Conservation (phyloP, 2,329 filamentous ascomycete species). For the Ustulina deusta region DNA sequence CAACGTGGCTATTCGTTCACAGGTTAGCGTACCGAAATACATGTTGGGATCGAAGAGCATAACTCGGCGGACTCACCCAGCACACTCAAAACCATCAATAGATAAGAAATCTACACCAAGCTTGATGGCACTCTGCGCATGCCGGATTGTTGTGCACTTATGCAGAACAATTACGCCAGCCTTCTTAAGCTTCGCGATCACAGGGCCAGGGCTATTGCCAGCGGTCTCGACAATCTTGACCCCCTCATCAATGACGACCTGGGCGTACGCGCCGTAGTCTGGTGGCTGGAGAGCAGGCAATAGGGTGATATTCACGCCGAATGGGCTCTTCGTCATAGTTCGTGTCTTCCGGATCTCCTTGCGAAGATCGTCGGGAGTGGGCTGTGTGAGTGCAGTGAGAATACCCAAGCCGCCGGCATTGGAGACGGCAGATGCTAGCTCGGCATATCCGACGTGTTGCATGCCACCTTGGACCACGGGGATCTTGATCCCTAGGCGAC, state of each 20-base stretch:
- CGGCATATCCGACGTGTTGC: constrained; percentile 87
- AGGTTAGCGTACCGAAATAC: constrained; percentile 31
- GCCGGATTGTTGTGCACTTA: constrained; percentile 97
- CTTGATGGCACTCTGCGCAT: constrained; percentile 91
- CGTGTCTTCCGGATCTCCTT: constrained; percentile 92
- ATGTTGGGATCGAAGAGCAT: constrained; percentile 19
- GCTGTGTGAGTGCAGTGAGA: constrained; percentile 90
- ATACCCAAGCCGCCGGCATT: constrained; percentile 87
- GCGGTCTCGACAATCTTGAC: constrained; percentile 93
- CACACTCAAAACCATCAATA: constrained; percentile 98
- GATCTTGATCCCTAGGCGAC: constrained; percentile 69
- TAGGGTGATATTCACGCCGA: constrained; percentile 95
- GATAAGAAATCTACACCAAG: constrained; percentile 96
- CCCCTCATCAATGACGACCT: constrained; percentile 92
- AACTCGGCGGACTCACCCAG: constrained; percentile 63
- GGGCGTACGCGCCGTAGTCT: constrained; percentile 91
- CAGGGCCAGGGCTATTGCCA: constrained; percentile 86
- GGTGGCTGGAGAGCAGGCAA: constrained; percentile 90
- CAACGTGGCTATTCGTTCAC: constrained; percentile 70
- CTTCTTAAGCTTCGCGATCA: constrained; percentile 89
- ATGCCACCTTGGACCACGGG: constrained; percentile 88
- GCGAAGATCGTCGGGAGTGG: constrained; percentile 89
- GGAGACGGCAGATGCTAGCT: constrained; percentile 79
- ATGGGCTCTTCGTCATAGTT: constrained; percentile 80
- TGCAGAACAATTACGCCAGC: constrained; percentile 85